Percentiles rank a stretch among this genome's conserved stretches.
Conservation (phyloP, 164 flowering plant genomes). For the Magnolia officinalis region DNA sequence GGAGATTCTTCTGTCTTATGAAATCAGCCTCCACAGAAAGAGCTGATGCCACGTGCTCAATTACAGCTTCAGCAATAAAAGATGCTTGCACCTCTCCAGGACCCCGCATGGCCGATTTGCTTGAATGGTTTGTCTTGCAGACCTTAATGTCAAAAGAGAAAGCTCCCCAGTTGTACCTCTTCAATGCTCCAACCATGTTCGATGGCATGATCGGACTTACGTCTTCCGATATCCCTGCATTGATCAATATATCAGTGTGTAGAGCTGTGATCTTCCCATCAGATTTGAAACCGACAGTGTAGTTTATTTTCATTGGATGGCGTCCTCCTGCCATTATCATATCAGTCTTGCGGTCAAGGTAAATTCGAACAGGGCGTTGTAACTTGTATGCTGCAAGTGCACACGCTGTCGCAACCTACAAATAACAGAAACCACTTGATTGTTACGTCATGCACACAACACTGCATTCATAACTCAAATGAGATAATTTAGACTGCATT, state of each 20-base stretch:
- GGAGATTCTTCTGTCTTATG: slow-evolving; percentile 63
- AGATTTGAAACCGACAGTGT: slow-evolving; percentile 75
- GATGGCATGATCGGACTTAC: slow-evolving; percentile 58
- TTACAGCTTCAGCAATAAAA: slow-evolving; percentile 77
- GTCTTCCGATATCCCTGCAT: slow-evolving; percentile 66
- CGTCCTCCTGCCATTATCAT: slow-evolving; percentile 90
- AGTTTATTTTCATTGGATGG: slow-evolving; percentile 84
- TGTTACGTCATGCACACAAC: background rate
- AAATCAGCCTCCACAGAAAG: slow-evolving; percentile 71
- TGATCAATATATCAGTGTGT: slow-evolving; percentile 51
- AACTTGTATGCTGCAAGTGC: slow-evolving; percentile 84
- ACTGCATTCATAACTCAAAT: too few species aligned
- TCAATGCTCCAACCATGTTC: slow-evolving; percentile 40
- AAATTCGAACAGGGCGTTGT: slow-evolving; percentile 63
- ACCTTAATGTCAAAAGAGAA: slow-evolving; percentile 74
- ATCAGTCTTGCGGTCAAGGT: slow-evolving; percentile 75
- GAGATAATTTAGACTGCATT: too few species aligned
- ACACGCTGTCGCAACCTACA: slow-evolving; percentile 82
- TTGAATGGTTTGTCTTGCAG: slow-evolving; percentile 70
- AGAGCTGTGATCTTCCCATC: slow-evolving; percentile 81
- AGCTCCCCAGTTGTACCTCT: slow-evolving; percentile 88
- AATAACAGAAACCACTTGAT: background rate
- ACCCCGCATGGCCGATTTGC: slow-evolving; percentile 81
- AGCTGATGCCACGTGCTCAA: slow-evolving; percentile 74
- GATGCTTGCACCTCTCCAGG: slow-evolving; percentile 89